phyloP scores from a whole-genome alignment of 306 rosid species.

The Gillenia trifoliata region DNA sequence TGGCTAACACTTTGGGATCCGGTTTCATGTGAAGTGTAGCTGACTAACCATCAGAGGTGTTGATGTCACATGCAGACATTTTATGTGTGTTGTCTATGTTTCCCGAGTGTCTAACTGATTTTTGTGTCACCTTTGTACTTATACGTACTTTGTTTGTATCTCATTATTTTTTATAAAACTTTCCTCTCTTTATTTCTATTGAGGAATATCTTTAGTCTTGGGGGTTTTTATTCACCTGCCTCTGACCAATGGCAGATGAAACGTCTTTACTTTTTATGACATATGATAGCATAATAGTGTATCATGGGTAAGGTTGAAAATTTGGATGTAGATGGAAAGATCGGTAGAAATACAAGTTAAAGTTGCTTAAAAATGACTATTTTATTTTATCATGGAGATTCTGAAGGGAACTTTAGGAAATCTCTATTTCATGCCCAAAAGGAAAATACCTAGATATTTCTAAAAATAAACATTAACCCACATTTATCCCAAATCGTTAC shows the following conservation, averaged over 20 bases:
- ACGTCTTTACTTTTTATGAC: neutral
- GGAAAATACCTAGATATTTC: neutral
- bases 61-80: neutral
- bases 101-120: neutral
- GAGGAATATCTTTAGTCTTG: neutral
- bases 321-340: neutral
- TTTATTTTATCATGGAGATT: neutral
- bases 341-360: neutral
- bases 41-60: neutral
- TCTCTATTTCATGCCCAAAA: neutral
- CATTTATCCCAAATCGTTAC: neutral
- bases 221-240: neutral
- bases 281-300: neutral
- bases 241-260: neutral
- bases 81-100: neutral
- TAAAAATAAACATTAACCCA: neutral
- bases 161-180: neutral
- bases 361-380: neutral
- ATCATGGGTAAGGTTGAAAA: neutral
- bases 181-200: neutral
- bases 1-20: neutral
- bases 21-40: neutral
- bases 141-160: neutral
- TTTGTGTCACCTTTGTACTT: neutral
- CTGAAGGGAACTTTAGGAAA: neutral